phyloP scores from a whole-genome alignment of 768 basidiomycete species.

The Auricularia auricula-judae region DNA sequence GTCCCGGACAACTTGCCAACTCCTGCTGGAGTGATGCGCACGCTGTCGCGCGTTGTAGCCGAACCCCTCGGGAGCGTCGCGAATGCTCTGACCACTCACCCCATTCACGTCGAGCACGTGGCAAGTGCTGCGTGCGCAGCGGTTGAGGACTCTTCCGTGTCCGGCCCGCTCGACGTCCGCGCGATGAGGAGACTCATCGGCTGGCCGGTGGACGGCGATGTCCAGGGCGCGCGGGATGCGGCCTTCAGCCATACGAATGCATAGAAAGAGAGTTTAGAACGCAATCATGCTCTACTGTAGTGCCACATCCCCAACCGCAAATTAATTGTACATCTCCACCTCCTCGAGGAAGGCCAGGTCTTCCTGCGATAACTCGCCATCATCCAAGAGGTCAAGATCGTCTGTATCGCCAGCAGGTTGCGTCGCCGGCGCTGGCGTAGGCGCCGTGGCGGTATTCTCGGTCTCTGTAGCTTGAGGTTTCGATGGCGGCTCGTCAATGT shows the following conservation, averaged over 20 bases:
- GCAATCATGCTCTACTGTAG: not conserved
- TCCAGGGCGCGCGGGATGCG: no score
- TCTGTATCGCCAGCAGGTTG: no score
- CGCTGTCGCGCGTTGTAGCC: slow-evolving; percentile 24
- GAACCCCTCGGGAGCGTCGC: slow-evolving; percentile 47
- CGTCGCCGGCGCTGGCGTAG: no score
- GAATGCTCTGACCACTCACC: slow-evolving; percentile 72
- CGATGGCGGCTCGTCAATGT: no score
- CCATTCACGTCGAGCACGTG: slow-evolving; percentile 93
- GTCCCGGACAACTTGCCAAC: slow-evolving; percentile 47
- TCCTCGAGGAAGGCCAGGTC: not conserved
- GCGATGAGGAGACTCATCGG: slow-evolving; percentile 71
- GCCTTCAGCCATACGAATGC: no score
- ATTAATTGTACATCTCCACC: not conserved
- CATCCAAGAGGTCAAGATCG: no score
- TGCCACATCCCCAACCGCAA: not conserved
- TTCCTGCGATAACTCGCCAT: not conserved
- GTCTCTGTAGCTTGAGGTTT: no score
- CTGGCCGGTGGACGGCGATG: slow-evolving; percentile 26
- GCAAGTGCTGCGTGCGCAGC: slow-evolving; percentile 63
- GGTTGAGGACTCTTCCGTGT: slow-evolving; percentile 40
- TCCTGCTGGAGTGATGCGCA: slow-evolving; percentile 52
- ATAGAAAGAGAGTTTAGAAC: not conserved
- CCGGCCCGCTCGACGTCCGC: slow-evolving; percentile 57
- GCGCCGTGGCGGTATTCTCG: no score